Percentiles rank a stretch among this genome's conserved stretches.
Conservation (phyloP, 306 rosid genomes). For the Malus orientalis region DNA sequence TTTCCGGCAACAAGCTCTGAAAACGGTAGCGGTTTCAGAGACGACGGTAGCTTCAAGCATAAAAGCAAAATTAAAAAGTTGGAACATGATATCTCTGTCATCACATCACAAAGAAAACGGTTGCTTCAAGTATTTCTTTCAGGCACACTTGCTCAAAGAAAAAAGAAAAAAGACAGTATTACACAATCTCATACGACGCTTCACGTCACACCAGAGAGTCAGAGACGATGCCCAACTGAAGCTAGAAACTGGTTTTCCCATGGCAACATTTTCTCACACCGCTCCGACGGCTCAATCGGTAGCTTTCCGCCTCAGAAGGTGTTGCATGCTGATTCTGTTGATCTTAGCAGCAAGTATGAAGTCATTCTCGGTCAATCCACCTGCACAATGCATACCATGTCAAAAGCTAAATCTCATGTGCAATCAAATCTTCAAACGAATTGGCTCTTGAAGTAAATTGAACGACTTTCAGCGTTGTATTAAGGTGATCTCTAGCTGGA, state of each 20-base stretch:
- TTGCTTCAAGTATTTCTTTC: neutral
- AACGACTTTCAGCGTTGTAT: neutral
- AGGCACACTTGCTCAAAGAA: neutral
- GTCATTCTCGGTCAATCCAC: slow-evolving; percentile 86
- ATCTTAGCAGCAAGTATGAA: slow-evolving; percentile 91
- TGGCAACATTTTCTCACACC: neutral
- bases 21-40: too few species aligned
- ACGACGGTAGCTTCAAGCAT: too few species aligned
- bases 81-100: too few species aligned
- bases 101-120: too few species aligned
- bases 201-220: neutral
- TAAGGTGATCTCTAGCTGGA: too few species aligned
- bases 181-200: neutral
- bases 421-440: neutral
- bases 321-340: slow-evolving; percentile 40
- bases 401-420: neutral
- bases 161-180: neutral
- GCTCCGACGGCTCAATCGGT: slow-evolving; percentile 6
- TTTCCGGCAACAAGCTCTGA: too few species aligned
- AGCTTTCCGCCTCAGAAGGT: slow-evolving; percentile 46
- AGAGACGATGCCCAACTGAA: neutral
- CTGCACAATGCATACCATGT: slow-evolving; percentile 30
- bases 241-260: neutral
- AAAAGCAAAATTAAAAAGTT: too few species aligned
- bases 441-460: neutral